A percentile compares a stretch with the other conserved stretches of the same genome.
These are phyloP conservation scores for Aschersonia sp. DNA, from an alignment of 2,329 filamentous ascomycete species.

Conservation along the genomic window DNA sequence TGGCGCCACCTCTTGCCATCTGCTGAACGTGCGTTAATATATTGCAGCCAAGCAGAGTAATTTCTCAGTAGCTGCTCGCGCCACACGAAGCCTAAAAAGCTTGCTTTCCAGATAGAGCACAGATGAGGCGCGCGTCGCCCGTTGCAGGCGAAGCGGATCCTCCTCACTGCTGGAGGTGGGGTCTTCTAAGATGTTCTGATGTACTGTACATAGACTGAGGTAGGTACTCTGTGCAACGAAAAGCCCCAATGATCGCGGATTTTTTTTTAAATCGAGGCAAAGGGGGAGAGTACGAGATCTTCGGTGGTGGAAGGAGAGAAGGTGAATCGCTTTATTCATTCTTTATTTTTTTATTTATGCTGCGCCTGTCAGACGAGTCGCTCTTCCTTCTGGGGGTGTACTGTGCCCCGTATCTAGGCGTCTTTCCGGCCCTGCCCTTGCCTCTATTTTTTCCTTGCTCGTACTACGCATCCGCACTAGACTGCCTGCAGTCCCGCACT, in stretches of 20 bases:
- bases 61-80: background rate
- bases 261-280: no score
- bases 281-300: no score
- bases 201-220: no score
- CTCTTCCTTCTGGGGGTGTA: no score
- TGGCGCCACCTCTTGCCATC: background rate
- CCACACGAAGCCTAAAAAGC: background rate
- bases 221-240: no score
- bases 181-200: no score
- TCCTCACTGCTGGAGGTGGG: background rate
- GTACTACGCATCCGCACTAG: background rate
- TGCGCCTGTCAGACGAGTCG: no score
- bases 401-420: no score
- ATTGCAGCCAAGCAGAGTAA: background rate
- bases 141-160: conserved; percentile 1
- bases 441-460: background rate
- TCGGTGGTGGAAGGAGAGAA: no score
- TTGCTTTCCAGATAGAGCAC: background rate
- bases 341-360: no score
- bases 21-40: background rate
- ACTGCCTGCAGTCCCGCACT: background rate
- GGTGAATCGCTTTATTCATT: no score
- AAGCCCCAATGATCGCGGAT: no score
- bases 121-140: background rate
- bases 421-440: background rate